A percentile compares a stretch with the other conserved stretches of the same genome.
Conservation (phyloP, 306 rosid genomes). For the Cotoneaster glaucophyllus region DNA sequence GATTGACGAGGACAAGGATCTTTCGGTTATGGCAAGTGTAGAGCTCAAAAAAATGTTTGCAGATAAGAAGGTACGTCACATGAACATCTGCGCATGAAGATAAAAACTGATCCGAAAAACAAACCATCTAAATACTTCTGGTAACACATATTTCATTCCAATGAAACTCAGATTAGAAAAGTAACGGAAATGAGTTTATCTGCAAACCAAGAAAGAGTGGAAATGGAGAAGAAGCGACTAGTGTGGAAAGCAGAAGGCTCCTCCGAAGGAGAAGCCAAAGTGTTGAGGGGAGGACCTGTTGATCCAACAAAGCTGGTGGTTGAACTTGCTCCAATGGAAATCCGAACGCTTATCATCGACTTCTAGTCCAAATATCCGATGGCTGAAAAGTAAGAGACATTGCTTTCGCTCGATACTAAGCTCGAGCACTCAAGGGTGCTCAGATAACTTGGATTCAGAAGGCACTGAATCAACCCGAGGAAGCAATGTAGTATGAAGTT, state of each 20-base stretch:
- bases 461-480: neutral
- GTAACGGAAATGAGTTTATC: constrained; percentile 57
- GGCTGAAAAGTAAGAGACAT: neutral
- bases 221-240: constrained; percentile 68
- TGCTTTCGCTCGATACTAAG: neutral
- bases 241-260: constrained; percentile 62
- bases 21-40: constrained; percentile 48
- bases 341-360: constrained; percentile 44
- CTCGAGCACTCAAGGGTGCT: neutral
- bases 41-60: constrained; percentile 56
- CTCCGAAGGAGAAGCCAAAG: constrained; percentile 21
- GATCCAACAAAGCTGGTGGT: constrained; percentile 52
- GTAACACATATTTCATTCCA: neutral
- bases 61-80: constrained; percentile 44
- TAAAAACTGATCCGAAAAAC: neutral
- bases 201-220: constrained; percentile 65
- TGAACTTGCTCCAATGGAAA: constrained; percentile 67
- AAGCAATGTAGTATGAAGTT: too few species aligned
- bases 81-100: neutral
- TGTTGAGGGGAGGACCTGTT: constrained; percentile 51
- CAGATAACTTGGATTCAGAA: neutral
- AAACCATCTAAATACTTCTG: neutral
- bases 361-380: constrained; percentile 9
- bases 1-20: constrained; percentile 56
- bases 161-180: constrained; percentile 42